Base-by-base conservation (phyloP, 2,329 filamentous ascomycete species). In the Sclerotinia nivalis region DNA sequence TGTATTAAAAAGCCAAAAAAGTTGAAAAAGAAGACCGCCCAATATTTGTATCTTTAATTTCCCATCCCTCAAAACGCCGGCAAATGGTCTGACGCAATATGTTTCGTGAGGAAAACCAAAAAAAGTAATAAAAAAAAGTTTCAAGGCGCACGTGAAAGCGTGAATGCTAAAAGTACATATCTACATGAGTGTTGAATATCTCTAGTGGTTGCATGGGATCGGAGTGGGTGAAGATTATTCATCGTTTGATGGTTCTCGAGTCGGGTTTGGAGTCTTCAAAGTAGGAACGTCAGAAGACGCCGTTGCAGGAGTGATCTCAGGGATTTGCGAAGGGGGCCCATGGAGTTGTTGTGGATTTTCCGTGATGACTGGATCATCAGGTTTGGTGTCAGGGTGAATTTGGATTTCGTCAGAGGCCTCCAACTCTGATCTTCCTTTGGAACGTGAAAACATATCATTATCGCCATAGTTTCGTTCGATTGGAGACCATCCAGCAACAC, bases 401-500 rank as follows among this genome's bases (percentile, higher is more conserved):
- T 84, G 82, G 65, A 84, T 77, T 67, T 78, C 82, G 50, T 79
- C 81, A 72, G 80, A 79, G 1, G 75, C 75, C 69, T 84, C 83
- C 0, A 83, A 74, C 58, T 84, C 82, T 15, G 73, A 72, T 60
- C 74, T 71, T 64, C 70, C 74, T 54, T 72, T 73, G 18, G 69
- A 65, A 13, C 76, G 77, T 69, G 71, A 73, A 71, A 74, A 81
- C 66, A 73, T 73, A 34, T 77, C 77, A 40, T 71, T 71, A 22
- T 77, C 76, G 25, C 69, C 71, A 64, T 75, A 73, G 62, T 79
- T 81, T 12, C 86, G 89, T 88, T 71, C 91, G 91, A 81, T 89
- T 0, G 91, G 91, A 61, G 90, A 92, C 91, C 91, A 94, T 43
- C 89, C 90, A 20, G 89, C 91, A 47, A 94, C 87, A 76, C 89